These are phyloP conservation scores for Diphasiastrum complanatum DNA, from an alignment of 83 land plant species.

Conservation along the genomic window DNA sequence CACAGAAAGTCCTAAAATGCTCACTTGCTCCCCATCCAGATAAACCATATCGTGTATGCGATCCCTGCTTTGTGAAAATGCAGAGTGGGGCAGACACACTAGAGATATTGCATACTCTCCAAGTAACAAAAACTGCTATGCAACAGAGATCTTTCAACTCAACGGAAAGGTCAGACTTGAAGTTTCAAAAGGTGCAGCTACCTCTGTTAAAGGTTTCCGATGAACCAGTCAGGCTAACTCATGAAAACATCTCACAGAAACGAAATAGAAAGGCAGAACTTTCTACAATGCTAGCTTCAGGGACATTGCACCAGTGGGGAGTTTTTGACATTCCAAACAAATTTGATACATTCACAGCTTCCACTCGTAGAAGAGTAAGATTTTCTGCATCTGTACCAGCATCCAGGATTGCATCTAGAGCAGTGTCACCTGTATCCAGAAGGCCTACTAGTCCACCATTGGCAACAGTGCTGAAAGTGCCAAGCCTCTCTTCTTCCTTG, in stretches of 20 bases:
- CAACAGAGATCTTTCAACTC: slow-evolving; percentile 27
- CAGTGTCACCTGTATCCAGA: slow-evolving; percentile 66
- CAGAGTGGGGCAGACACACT: slow-evolving; percentile 39
- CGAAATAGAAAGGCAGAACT: slow-evolving; percentile 49
- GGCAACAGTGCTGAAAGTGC: slow-evolving; percentile 55
- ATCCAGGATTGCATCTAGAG: slow-evolving; percentile 66
- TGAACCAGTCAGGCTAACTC: slow-evolving; percentile 40
- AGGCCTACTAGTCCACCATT: slow-evolving; percentile 70
- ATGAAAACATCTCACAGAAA: slow-evolving; percentile 29
- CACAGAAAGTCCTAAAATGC: slow-evolving; percentile 59
- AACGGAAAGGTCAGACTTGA: slow-evolving; percentile 36
- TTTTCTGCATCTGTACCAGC: slow-evolving; percentile 72
- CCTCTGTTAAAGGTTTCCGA: slow-evolving; percentile 41
- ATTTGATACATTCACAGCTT: slow-evolving; percentile 42
- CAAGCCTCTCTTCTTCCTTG: slow-evolving; percentile 46
- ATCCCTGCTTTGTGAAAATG: slow-evolving; percentile 52
- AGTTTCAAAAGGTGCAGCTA: slow-evolving; percentile 34
- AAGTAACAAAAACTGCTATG: slow-evolving; percentile 34
- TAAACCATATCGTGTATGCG: slow-evolving; percentile 84
- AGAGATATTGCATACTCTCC: slow-evolving; percentile 22
- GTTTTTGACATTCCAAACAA: slow-evolving; percentile 33
- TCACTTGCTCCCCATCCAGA: slow-evolving; percentile 60
- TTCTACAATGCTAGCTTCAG: slow-evolving; percentile 48
- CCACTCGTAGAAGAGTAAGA: slow-evolving; percentile 49
- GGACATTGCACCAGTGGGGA: slow-evolving; percentile 40